phyloP scores from a whole-genome alignment of 2,329 filamentous ascomycete genomes.

The Penicillium paneum region DNA sequence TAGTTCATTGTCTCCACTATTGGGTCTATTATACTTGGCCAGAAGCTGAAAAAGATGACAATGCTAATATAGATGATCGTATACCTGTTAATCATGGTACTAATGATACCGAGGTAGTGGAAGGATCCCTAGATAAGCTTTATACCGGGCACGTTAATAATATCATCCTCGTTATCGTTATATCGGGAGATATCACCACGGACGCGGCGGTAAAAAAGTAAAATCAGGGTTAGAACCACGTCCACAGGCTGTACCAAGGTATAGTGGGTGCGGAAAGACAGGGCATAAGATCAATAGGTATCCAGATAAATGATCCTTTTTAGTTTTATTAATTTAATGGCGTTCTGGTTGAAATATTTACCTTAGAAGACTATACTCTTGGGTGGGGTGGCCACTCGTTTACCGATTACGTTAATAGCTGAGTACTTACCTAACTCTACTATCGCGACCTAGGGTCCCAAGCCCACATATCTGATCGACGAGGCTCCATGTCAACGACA shows the following conservation, averaged over 20 bases:
- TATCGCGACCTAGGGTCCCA: slow-evolving; percentile 25
- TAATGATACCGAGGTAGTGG: slow-evolving; percentile 40
- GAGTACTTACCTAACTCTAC: slow-evolving; percentile 24
- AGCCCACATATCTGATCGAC: neutral
- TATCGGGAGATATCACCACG: slow-evolving; percentile 30
- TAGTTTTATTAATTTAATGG: too few species aligned
- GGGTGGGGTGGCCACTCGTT: too few species aligned
- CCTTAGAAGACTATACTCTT: too few species aligned
- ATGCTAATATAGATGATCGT: slow-evolving; percentile 44
- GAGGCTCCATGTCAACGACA: neutral
- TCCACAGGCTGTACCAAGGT: too few species aligned
- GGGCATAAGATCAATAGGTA: too few species aligned
- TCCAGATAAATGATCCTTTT: too few species aligned
- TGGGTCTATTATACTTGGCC: slow-evolving; percentile 41
- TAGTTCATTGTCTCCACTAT: slow-evolving; percentile 48
- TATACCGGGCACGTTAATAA: slow-evolving; percentile 20
- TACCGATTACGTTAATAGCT: neutral
- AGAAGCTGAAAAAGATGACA: slow-evolving; percentile 49
- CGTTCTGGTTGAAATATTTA: too few species aligned
- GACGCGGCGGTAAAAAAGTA: slow-evolving; percentile 44
- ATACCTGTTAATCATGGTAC: slow-evolving; percentile 43
- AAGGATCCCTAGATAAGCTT: slow-evolving; percentile 26
- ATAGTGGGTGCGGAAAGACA: too few species aligned
- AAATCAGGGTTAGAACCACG: too few species aligned
- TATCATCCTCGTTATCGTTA: slow-evolving; percentile 33